Evolutionary conservation across 305 asterid species (phyloP), one percentile per base, ranked within the genome.

Genomic region (Vinca major): DNA sequence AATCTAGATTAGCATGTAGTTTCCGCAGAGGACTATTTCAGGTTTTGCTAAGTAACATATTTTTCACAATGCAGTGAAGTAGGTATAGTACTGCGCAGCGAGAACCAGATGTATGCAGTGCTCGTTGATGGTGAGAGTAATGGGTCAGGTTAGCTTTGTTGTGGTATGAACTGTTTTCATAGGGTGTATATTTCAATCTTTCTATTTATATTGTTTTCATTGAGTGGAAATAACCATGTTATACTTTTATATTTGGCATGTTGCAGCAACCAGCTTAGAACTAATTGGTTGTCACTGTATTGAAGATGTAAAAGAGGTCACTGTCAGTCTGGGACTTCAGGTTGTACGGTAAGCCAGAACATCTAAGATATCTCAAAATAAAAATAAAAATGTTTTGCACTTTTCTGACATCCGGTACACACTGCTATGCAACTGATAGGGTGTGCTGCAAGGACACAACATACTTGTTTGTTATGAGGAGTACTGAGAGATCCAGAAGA

Each of bases 91-190:
- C 67, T 69, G 80, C 82, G 81, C 80, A 77, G 81, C 48, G 75
- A 80, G 64, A 73, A 74, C 63, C 79, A 76, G 84, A 60, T 80
- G 63, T 67, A 79, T 64, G 70, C 82, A 69, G 52, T 84, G 48
- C 84, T 78, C 41, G 19, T 78, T 73, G 69, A 62, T n/a, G 71
- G 77, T 60, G 68, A 79, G 72, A 69, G 78, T 74, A 77, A 74
- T 79, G 84, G 87, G 82, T 76, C 89, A 84, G 92, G 89, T 86
- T 84, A 84, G 92, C 84, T 84, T 81, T 77, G 76, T 75, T 77
- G 80, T 83, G 89, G 88, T 83, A 83, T 80, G 93, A 83, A 73
- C 85, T 74, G 64, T 71, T 63, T 79, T 69, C 69, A 66, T 66
- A 68, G 67, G 81, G 74, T 69, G 62, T 73, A 61, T 62, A 17